Base-by-base conservation (phyloP, 352 stramenopile genomes). In the Phytophthora agathidicida region DNA sequence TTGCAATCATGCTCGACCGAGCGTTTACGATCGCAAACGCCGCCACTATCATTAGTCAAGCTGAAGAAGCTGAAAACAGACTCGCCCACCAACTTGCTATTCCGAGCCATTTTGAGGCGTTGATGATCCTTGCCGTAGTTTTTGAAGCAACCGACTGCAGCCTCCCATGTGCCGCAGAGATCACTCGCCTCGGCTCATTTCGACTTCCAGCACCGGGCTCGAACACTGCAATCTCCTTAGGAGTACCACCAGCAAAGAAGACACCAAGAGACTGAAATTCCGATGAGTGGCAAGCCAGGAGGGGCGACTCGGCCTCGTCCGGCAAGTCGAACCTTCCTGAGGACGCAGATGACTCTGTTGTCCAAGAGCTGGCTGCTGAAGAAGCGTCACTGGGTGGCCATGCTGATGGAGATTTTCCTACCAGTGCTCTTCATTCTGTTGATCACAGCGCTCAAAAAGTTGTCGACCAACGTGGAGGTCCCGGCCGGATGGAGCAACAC, bases 301-400 rank as follows among this genome's bases (percentile, higher is more conserved):
- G 55, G 53, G 20, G 27, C 27, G 7, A 53, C 35, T 39, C 46
- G 41, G 7, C 49, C 41, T 35, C 55, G 36, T 13, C 50, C 49
- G 1, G 43, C 32, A 31, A 46, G 41, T 13, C 42, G 19, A 13
- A 47, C 19, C 42, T 58, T 70, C 38, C 14, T 66, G 20, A 31
- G 13, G 23, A 68, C 51, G 17, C 63, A 72, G 36, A 36, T 28
- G 23, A 87, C 83, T 32, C 60, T 91, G 27, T 50, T 93, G 11
- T 86, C 75, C 64, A 93, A 93, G 62, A 93, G 88, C 59, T 84
- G 67, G 67, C 54, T 89, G 58, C 65, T 93, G 41, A 93, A 93
- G 59, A 82, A 77, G 53, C 80, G 83, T 7, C 78, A 90, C 35
- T 66, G 64, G 35, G 19, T 83, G 6, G 77, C 75, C 10, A 89